phyloP scores from a whole-genome alignment of 1,284 basidiomycete species.

The Polyporus tsugae region DNA sequence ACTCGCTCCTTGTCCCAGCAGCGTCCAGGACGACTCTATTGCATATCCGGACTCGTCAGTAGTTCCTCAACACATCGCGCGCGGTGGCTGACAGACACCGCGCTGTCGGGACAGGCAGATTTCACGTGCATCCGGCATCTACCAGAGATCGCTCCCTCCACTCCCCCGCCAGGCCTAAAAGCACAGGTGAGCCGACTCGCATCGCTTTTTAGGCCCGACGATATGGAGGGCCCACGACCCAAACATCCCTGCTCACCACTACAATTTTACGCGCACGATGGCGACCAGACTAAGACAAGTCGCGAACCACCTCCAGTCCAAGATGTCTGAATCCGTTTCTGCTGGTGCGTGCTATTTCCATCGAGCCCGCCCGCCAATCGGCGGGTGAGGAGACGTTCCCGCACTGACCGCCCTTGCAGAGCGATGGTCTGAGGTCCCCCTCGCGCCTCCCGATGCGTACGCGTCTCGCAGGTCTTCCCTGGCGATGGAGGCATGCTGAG shows the following conservation, averaged over 20 bases:
- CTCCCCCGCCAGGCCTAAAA: conserved; percentile 42
- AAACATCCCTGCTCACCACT: conserved; percentile 8
- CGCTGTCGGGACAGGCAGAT: conserved; percentile 21
- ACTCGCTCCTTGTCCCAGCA: conserved; percentile 11
- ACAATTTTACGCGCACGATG: conserved; percentile 31
- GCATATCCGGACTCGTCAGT: conserved; percentile 12
- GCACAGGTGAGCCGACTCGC: conserved; percentile 26
- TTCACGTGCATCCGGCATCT: conserved; percentile 33
- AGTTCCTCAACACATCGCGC: conserved; percentile 13
- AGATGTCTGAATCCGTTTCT: conserved; percentile 39
- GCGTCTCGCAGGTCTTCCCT: conserved; percentile 14
- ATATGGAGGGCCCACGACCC: not conserved
- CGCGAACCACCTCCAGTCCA: conserved; percentile 36
- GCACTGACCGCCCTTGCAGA: conserved; percentile 51
- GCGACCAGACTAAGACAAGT: conserved; percentile 41
- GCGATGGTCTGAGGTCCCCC: conserved; percentile 75
- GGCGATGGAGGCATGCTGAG: conserved; percentile 9
- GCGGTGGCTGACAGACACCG: conserved; percentile 25
- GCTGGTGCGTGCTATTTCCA: conserved; percentile 51
- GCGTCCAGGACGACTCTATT: conserved; percentile 11
- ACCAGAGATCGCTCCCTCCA: conserved; percentile 24
- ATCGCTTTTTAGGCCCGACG: conserved; percentile 19
- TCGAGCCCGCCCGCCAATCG: conserved; percentile 18
- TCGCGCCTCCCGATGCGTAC: conserved; percentile 81
- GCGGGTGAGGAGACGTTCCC: conserved; percentile 18